Evolutionary conservation across 805 yeast species (phyloP).

Genomic region (Maudiozyma pseudohumilis): DNA sequence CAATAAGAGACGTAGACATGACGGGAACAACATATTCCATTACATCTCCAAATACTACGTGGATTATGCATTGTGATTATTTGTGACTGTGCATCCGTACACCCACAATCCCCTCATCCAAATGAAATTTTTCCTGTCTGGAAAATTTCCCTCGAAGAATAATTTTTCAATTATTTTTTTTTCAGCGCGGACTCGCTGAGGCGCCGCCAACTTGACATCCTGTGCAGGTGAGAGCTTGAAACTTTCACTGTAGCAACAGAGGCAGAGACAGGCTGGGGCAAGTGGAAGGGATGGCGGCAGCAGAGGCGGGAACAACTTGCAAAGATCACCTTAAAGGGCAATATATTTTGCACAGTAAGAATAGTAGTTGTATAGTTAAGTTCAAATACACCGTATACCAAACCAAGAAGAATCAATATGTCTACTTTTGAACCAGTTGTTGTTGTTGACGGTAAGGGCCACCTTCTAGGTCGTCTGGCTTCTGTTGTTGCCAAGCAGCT

Average conservation of each 20-base stretch:
- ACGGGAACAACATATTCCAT: slow-evolving; percentile 18
- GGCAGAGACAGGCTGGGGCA: too few species aligned
- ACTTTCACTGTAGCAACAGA: too few species aligned
- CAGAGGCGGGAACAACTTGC: too few species aligned
- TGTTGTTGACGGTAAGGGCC: slow-evolving; percentile 99
- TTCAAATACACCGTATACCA: slow-evolving; percentile 1
- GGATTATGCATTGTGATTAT: slow-evolving; percentile 8
- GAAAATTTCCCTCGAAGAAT: not conserved
- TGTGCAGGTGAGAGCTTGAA: not conserved
- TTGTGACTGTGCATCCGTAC: slow-evolving; percentile 3
- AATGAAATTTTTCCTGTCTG: not conserved
- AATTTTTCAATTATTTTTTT: too few species aligned
- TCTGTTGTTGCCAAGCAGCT: slow-evolving; percentile 97
- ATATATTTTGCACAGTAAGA: too few species aligned
- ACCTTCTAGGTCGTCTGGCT: slow-evolving; percentile 99
- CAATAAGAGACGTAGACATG: slow-evolving; percentile 9
- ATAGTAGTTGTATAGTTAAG: too few species aligned
- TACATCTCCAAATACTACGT: slow-evolving; percentile 22
- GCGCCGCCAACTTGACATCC: not conserved
- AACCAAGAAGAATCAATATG: slow-evolving; percentile 27
- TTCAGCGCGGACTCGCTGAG: not conserved
- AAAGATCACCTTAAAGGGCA: too few species aligned
- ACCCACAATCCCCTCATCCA: too few species aligned
- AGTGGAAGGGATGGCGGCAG: too few species aligned
- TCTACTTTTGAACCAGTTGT: slow-evolving; percentile 87